Evolutionary conservation across 2,329 filamentous ascomycete species (phyloP).

Genomic region (Phaeophleospora eucalypticola): DNA sequence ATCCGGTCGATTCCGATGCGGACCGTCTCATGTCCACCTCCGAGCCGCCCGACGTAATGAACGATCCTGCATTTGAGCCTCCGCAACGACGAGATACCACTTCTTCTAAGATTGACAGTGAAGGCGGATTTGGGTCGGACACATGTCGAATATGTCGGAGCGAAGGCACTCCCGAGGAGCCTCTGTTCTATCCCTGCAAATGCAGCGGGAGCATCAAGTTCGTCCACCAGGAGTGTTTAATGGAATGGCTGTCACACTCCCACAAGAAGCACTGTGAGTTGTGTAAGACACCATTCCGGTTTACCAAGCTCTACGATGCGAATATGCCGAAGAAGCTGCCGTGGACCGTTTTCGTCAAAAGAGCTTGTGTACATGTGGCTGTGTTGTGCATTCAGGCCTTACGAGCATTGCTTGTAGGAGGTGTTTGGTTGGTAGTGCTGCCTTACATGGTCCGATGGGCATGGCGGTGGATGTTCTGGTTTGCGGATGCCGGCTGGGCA

Average conservation of each 20-base stretch:
- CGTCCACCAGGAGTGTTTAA: slow-evolving; percentile 94
- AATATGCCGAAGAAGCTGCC: slow-evolving; percentile 87
- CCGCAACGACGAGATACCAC: slow-evolving; percentile 22
- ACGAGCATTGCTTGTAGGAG: slow-evolving; percentile 72
- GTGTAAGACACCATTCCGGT: slow-evolving; percentile 96
- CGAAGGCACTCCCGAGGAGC: slow-evolving; percentile 76
- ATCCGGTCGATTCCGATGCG: slow-evolving; percentile 2
- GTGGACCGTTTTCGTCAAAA: slow-evolving; percentile 71
- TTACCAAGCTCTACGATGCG: slow-evolving; percentile 94
- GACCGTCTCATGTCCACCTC: not conserved
- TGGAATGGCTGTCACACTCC: slow-evolving; percentile 98
- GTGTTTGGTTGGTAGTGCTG: slow-evolving; percentile 84
- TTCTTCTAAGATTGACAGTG: slow-evolving; percentile 11
- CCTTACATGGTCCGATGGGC: slow-evolving; percentile 87
- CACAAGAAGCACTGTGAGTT: slow-evolving; percentile 99
- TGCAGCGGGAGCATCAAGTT: slow-evolving; percentile 98
- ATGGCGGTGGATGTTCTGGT: slow-evolving; percentile 93
- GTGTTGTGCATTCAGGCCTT: slow-evolving; percentile 14
- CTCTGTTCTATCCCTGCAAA: slow-evolving; percentile 96
- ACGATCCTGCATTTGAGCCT: slow-evolving; percentile 47
- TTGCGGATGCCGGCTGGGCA: slow-evolving; percentile 72
- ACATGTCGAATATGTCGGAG: slow-evolving; percentile 97
- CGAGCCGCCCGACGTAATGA: slow-evolving; percentile 52
- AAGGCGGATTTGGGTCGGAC: slow-evolving; percentile 55
- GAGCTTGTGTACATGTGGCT: slow-evolving; percentile 69